These are phyloP conservation scores for Sextonia rubra DNA, from an alignment of 164 flowering plant genomes.

Conservation along the genomic window DNA sequence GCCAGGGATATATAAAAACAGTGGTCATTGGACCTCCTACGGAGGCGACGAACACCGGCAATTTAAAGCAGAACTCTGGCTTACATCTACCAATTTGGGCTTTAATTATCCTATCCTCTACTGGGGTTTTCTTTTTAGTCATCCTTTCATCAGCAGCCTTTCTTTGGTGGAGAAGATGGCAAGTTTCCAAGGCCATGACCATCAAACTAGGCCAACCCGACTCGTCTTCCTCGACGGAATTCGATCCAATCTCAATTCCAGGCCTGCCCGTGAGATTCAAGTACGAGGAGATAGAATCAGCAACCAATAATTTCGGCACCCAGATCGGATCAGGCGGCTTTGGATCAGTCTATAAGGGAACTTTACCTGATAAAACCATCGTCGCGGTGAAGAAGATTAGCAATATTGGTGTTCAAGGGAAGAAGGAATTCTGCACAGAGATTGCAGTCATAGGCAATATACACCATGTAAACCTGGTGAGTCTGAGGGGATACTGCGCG, in stretches of 20 bases:
- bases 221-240: conserved; percentile 42
- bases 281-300: conserved; percentile 55
- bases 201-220: conserved; percentile 23
- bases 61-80: neutral
- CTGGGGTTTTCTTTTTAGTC: conserved; percentile 38
- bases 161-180: conserved; percentile 45
- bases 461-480: conserved; percentile 84
- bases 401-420: conserved; percentile 61
- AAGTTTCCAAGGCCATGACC: conserved; percentile 6
- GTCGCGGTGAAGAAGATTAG: conserved; percentile 84
- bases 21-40: conserved; percentile 9
- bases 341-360: conserved; percentile 75
- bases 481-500: conserved; percentile 70
- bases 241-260: conserved; percentile 53
- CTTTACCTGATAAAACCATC: conserved; percentile 48
- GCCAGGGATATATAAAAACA: conserved; percentile 50
- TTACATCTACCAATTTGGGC: conserved; percentile 44
- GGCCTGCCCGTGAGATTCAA: conserved; percentile 74
- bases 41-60: neutral
- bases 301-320: conserved; percentile 56
- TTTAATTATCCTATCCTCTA: conserved; percentile 52
- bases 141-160: conserved; percentile 22
- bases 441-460: conserved; percentile 78
- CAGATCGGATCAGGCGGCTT: conserved; percentile 83
- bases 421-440: conserved; percentile 81